phyloP scores from a whole-genome alignment of 1,284 basidiomycete species.

The Pseudozyma sp. region DNA sequence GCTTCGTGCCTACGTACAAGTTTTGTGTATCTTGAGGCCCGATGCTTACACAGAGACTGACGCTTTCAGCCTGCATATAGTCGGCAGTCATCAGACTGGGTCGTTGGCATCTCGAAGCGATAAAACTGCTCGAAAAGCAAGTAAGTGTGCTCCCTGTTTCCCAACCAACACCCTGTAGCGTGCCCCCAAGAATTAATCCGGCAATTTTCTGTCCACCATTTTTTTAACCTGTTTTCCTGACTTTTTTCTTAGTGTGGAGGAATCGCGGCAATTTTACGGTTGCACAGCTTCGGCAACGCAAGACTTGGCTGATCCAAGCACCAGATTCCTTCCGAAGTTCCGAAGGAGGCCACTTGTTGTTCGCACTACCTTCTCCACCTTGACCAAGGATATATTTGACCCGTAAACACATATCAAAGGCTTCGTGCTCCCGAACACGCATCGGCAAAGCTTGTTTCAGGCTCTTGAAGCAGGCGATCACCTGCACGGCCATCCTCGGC shows the following conservation, averaged over 20 bases:
- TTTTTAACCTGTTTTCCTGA: background rate
- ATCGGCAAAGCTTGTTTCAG: background rate
- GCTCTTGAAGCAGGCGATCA: background rate
- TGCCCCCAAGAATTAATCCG: background rate
- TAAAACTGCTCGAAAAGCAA: too few species aligned
- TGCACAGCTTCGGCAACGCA: conserved; percentile 16
- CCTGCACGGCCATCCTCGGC: background rate
- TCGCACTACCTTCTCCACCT: background rate
- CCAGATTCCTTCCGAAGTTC: background rate
- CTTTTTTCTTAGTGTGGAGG: conserved; percentile 9
- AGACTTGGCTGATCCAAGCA: conserved; percentile 12
- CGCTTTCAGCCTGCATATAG: too few species aligned
- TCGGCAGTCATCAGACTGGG: too few species aligned
- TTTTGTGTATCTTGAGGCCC: too few species aligned
- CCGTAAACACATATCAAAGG: too few species aligned
- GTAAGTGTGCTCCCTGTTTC: too few species aligned
- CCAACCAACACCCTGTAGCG: too few species aligned
- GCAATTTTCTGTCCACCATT: background rate
- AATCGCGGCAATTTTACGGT: background rate
- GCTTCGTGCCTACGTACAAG: too few species aligned
- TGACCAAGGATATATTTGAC: background rate
- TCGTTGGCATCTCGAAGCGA: too few species aligned
- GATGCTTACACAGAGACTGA: too few species aligned
- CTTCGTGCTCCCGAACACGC: too few species aligned
- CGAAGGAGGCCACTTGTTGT: background rate